Conservation (phyloP, 148 eudicot species). For the Nyssa sinensis region DNA sequence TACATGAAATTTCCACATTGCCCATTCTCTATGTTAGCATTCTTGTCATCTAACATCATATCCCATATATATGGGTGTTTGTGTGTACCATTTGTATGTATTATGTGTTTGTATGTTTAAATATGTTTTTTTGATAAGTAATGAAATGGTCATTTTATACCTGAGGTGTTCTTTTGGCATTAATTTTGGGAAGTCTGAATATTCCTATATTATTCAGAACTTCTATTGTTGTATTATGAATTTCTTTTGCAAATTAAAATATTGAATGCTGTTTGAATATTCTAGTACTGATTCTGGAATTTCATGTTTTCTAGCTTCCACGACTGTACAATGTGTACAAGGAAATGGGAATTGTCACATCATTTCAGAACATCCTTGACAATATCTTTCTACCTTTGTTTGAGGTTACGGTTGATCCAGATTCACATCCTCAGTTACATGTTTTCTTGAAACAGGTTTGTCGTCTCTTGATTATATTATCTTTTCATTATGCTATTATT, state of each 20-base stretch:
- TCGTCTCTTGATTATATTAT: not conserved
- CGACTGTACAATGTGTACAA: conserved; percentile 93
- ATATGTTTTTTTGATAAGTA: not conserved
- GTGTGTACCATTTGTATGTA: too few relatives aligned
- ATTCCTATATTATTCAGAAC: not conserved
- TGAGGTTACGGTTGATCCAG: conserved; percentile 96
- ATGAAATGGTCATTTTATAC: not conserved
- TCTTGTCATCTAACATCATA: too few relatives aligned
- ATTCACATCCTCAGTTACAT: conserved; percentile 97
- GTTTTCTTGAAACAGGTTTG: conserved; percentile 90
- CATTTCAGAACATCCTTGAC: conserved; percentile 96
- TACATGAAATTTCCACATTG: too few relatives aligned
- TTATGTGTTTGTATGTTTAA: too few relatives aligned
- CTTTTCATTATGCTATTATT: not conserved
- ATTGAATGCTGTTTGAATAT: not conserved
- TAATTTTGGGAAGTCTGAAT: not conserved
- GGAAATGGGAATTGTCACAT: conserved; percentile 96
- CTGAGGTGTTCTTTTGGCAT: not conserved
- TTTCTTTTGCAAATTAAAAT: not conserved
- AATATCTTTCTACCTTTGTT: conserved; percentile 96
- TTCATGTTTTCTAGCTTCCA: conserved; percentile 62
- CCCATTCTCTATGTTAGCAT: too few relatives aligned
- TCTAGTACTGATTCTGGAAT: conserved; percentile 5
- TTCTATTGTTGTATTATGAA: not conserved
- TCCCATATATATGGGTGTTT: too few relatives aligned